A percentile compares a stretch with the other conserved stretches of the same genome.
Conservation (phyloP, 257 asterid species). For the Solanum bukasovii region DNA sequence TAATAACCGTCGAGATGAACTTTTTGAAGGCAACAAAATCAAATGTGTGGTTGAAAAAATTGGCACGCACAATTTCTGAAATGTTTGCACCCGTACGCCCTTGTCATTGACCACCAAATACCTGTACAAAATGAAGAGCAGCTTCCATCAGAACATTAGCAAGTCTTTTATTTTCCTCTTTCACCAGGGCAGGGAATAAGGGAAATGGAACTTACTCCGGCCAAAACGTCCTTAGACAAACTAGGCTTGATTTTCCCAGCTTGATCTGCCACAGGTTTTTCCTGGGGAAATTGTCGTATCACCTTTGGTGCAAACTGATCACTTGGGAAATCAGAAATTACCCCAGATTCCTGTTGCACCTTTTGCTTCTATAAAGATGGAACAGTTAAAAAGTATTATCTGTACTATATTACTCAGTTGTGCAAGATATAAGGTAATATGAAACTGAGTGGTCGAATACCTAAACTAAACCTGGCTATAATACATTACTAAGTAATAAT, state of each 20-base stretch:
- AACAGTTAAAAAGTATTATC: background rate
- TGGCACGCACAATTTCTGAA: background rate
- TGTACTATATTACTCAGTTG: background rate
- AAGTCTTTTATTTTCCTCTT: no score
- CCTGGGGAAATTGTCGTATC: conserved; percentile 56
- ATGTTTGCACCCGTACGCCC: no score
- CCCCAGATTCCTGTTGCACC: conserved; percentile 27
- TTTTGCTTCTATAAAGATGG: conserved; percentile 51
- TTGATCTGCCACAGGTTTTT: conserved; percentile 30
- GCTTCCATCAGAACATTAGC: no score
- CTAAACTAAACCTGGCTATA: background rate
- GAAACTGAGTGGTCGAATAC: background rate
- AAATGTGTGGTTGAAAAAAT: background rate
- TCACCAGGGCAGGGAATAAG: no score
- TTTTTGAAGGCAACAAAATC: background rate
- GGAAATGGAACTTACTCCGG: no score
- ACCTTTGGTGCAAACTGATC: conserved; percentile 34
- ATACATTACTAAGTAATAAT: background rate
- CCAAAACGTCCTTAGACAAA: no score
- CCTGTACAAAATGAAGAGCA: no score
- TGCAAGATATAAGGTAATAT: background rate
- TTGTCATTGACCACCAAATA: no score
- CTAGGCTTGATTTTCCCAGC: no score
- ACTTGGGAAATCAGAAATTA: background rate
- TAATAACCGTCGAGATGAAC: background rate